A percentile compares a stretch with the other conserved stretches of the same genome.
Conservation (phyloP, 257 asterid genomes). For the Rauvolfia tetraphylla region DNA sequence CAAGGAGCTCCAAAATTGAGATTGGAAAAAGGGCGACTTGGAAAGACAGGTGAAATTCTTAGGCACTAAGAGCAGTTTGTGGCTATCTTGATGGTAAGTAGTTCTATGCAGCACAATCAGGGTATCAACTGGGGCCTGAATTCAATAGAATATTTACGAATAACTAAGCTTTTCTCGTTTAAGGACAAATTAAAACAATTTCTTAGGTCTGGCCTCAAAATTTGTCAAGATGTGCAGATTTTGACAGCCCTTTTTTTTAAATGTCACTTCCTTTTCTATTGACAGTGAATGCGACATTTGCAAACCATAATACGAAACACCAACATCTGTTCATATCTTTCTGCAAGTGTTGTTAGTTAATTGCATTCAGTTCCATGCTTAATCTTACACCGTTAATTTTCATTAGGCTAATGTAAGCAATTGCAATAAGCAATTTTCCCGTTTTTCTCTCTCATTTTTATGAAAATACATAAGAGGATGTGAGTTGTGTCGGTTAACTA, state of each 20-base stretch:
- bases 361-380: neutral
- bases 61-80: no score
- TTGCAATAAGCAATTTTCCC: neutral
- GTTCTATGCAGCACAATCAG: neutral
- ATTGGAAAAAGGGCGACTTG: no score
- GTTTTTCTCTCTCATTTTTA: no score
- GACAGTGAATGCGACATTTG: neutral
- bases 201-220: neutral
- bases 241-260: neutral
- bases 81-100: neutral
- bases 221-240: neutral
- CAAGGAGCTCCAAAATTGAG: no score
- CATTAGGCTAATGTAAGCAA: neutral
- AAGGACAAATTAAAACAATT: neutral
- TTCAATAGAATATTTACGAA: neutral
- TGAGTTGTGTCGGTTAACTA: no score
- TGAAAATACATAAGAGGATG: no score
- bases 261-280: neutral
- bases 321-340: neutral
- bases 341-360: neutral
- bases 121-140: neutral
- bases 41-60: no score
- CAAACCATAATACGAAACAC: neutral
- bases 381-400: neutral
- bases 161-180: neutral